Evolutionary conservation across 345 rosid genomes (phyloP), one percentile per base, ranked within the genome.

Genomic region (Aquilaria yunnanensis): DNA sequence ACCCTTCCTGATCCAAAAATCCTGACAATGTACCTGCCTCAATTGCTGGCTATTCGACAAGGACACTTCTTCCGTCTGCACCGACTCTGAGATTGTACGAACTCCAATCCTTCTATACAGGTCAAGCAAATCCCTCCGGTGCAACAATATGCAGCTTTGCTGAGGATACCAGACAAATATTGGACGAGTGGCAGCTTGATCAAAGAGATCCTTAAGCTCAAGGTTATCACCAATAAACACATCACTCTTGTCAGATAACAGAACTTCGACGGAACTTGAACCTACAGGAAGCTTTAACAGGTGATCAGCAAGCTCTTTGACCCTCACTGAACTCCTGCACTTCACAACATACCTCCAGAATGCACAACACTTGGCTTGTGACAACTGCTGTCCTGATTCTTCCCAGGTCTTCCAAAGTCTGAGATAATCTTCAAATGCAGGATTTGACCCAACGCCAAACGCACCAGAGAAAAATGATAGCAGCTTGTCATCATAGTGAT

Each of bases 131-230:
- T 59, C 63, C 0, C 74, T 68, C 14, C 68, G 79, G 37, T 83
- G 68, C 62, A 87, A 60, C 32, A 63, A 66, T 16, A 76, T 72
- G 51, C 52, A 33, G 72, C 83, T 82, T 55, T 75, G 74, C 67
- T 76, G 69, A 67, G 97, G 95, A 72, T 62, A 81, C 97, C 97
- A 90, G 9, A 79, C 89, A 65, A 90, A 90, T 50, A 83, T 55
- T 0, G 77, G 69, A n/a, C 3, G 64, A 69, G 80, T 52, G 14
- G 76, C 76, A 5, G 8, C 23, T 16, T 53, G 33, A 4, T 63
- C 66, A 37, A 83, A 86, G 2, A 83, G 69, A 43, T 84, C 91
- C 57, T 81, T 80, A 32, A 85, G 75, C 29, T 65, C 79, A 67
- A 87, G 78, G 59, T 89, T 94, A 72, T 89, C 96, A 11, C 85